Conservation (phyloP, 2,329 filamentous ascomycete genomes). For the Dendryphion nanum region DNA sequence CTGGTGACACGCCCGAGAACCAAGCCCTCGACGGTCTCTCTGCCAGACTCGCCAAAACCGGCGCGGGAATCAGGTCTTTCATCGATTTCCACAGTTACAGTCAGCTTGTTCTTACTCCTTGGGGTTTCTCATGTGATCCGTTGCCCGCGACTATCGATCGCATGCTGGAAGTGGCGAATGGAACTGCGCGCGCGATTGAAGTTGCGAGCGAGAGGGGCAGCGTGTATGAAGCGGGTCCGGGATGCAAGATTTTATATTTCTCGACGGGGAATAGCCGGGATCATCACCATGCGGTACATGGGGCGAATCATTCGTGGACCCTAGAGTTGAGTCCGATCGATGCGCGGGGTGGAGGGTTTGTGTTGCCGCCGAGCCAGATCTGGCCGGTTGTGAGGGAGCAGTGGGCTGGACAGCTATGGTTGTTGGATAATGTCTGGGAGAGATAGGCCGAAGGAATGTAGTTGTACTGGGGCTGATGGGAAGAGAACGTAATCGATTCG, state of each 20-base stretch:
- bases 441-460: conserved; percentile 1
- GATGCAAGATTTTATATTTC: conserved; percentile 4
- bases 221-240: conserved; percentile 1
- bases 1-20: conserved; percentile 28
- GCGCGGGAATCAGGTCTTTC: conserved; percentile 56
- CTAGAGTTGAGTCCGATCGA: conserved; percentile 3
- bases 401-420: conserved; percentile 39
- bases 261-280: conserved; percentile 3
- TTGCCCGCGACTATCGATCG: conserved; percentile 1
- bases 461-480: no score
- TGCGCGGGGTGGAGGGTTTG: conserved; percentile 38
- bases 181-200: conserved; percentile 4
- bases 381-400: conserved; percentile 45
- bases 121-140: conserved; percentile 42
- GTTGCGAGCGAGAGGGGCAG: conserved; percentile 3
- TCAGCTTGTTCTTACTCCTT: conserved; percentile 58
- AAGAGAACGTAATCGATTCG: no score
- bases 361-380: conserved; percentile 50
- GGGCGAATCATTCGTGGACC: conserved; percentile 5
- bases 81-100: conserved; percentile 65
- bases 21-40: conserved; percentile 46
- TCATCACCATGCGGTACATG: conserved; percentile 1
- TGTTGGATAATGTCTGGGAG: conserved; percentile 10
- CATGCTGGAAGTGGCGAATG: conserved; percentile 4
- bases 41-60: conserved; percentile 37